phyloP scores from a whole-genome alignment of 2,329 filamentous ascomycete species.

The Pseudogymnoascus sp. region DNA sequence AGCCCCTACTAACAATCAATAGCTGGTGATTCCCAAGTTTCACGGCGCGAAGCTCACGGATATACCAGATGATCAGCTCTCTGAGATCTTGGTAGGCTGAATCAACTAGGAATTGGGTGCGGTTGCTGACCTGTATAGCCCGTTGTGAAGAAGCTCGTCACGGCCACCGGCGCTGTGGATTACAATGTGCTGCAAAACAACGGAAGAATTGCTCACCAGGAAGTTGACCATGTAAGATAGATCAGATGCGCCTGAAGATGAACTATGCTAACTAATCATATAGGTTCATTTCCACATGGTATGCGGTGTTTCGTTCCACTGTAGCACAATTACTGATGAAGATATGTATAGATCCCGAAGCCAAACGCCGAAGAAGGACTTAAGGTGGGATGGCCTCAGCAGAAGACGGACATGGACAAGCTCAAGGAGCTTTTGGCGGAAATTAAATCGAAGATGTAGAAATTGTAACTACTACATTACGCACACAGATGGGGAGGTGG shows the following conservation, averaged over 20 bases:
- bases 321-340: slow-evolving; percentile 7
- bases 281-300: slow-evolving; percentile 93
- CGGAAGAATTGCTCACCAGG: slow-evolving; percentile 80
- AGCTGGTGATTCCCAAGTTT: slow-evolving; percentile 91
- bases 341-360: slow-evolving; percentile 76
- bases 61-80: slow-evolving; percentile 81
- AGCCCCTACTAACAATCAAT: slow-evolving; percentile 9
- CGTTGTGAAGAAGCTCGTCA: slow-evolving; percentile 78
- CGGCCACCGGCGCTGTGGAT: slow-evolving; percentile 65
- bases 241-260: slow-evolving; percentile 1
- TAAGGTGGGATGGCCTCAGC: slow-evolving; percentile 69
- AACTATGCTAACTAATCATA: slow-evolving; percentile 12
- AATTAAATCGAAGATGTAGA: slow-evolving; percentile 80
- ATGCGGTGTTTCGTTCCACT: slow-evolving; percentile 24
- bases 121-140: slow-evolving; percentile 39
- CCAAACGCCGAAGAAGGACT: slow-evolving; percentile 76
- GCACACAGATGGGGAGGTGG: neutral
- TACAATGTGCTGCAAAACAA: slow-evolving; percentile 98
- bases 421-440: slow-evolving; percentile 74
- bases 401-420: slow-evolving; percentile 69
- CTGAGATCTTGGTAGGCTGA: slow-evolving; percentile 64
- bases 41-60: slow-evolving; percentile 88
- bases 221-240: slow-evolving; percentile 72
- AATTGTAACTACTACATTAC: neutral
- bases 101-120: slow-evolving; percentile 13